phyloP scores from a whole-genome alignment of 129 eudicot species.

The Escallonia rubra region DNA sequence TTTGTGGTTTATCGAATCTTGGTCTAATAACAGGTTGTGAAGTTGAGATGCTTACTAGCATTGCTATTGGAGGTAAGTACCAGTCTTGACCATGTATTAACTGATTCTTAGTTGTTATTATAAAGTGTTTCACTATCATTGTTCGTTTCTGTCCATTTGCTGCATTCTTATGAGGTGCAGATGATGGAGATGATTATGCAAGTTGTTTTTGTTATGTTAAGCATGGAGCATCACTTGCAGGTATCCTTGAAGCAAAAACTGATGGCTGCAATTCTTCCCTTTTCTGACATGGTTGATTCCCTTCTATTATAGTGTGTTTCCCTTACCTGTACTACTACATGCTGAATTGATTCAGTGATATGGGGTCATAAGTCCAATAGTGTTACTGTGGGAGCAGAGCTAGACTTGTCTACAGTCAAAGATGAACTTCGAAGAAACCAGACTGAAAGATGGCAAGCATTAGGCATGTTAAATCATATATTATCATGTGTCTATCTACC shows the following conservation, averaged over 20 bases:
- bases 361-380: conserved; percentile 63
- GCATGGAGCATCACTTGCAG: conserved; percentile 86
- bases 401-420: conserved; percentile 47
- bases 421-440: conserved; percentile 46
- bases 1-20: conserved; percentile 54
- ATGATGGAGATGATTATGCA: conserved; percentile 47
- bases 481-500: conserved; percentile 55
- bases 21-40: conserved; percentile 64
- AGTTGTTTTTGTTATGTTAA: conserved; percentile 64
- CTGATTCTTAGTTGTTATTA: background rate
- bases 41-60: conserved; percentile 36
- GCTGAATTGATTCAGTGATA: conserved; percentile 45
- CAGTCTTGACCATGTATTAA: conserved; percentile 13
- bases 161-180: conserved; percentile 23
- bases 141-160: background rate
- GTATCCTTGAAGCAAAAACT: conserved; percentile 22
- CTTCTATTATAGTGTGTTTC: background rate
- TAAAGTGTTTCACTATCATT: background rate
- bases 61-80: conserved; percentile 45
- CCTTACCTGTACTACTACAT: background rate
- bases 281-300: conserved; percentile 2
- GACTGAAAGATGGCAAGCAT: conserved; percentile 78
- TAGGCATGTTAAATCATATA: conserved; percentile 66
- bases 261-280: background rate
- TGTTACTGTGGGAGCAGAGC: conserved; percentile 44